Evolutionary conservation across 192 early-diverging fungal species (phyloP).

Genomic region (Phycomyces blakesleeanus): DNA sequence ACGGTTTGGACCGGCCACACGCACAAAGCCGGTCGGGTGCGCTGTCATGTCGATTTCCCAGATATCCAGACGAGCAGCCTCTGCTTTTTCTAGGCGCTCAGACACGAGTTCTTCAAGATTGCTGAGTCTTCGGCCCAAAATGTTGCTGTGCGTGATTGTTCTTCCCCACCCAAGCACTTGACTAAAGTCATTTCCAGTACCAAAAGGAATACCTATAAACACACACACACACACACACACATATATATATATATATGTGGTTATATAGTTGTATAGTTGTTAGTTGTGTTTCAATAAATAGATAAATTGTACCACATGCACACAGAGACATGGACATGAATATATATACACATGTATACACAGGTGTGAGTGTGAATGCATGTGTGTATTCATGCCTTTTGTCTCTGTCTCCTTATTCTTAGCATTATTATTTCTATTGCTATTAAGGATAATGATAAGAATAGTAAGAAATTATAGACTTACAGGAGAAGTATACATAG

Average conservation of each 20-base stretch:
- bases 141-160: constrained; percentile 52
- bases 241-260: too few species aligned
- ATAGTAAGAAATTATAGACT: background rate
- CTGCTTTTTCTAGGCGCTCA: constrained; percentile 51
- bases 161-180: constrained; percentile 77
- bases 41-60: constrained; percentile 63
- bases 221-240: too few species aligned
- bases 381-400: too few species aligned
- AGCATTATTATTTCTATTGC: too few species aligned
- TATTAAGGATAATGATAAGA: background rate
- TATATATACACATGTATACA: too few species aligned
- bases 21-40: constrained; percentile 58
- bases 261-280: too few species aligned
- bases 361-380: too few species aligned
- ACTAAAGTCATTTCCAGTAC: constrained; percentile 71
- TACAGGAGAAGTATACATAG: constrained; percentile 61
- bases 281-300: too few species aligned
- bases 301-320: too few species aligned
- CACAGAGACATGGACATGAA: too few species aligned
- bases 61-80: constrained; percentile 63
- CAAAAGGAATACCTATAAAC: constrained; percentile 59
- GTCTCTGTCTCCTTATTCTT: too few species aligned
- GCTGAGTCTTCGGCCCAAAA: constrained; percentile 54
- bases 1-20: constrained; percentile 52
- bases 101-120: constrained; percentile 53